Conservation (phyloP, 1,284 basidiomycete species). For the Uromyces viciae-fabae region DNA sequence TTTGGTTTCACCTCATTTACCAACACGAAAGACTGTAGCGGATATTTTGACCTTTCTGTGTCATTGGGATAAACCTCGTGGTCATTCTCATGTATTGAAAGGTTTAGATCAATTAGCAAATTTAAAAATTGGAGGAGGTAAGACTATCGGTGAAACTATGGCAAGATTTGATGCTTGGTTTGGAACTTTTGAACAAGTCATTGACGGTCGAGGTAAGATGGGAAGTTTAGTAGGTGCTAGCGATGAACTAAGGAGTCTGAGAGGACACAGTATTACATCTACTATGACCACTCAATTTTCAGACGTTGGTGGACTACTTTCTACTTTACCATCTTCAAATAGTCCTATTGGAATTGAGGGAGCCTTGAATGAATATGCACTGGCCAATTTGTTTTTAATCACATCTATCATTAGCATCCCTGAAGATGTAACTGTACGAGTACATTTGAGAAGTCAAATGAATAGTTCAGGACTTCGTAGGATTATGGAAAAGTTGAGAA, state of each 20-base stretch:
- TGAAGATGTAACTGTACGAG: conserved; percentile 73
- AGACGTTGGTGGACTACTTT: conserved; percentile 56
- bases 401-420: conserved; percentile 64
- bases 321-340: conserved; percentile 54
- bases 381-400: conserved; percentile 72
- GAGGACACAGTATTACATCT: conserved; percentile 47
- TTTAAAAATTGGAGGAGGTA: conserved; percentile 62
- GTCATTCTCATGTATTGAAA: conserved; percentile 58
- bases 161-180: conserved; percentile 84
- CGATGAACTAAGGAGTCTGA: conserved; percentile 69
- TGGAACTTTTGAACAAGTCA: conserved; percentile 70
- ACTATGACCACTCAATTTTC: conserved; percentile 43
- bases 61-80: conserved; percentile 58
- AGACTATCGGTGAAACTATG: conserved; percentile 61
- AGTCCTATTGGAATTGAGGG: conserved; percentile 63
- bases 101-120: conserved; percentile 59
- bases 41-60: conserved; percentile 68
- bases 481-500: conserved; percentile 69
- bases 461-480: conserved; percentile 75
- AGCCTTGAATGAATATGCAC: conserved; percentile 69
- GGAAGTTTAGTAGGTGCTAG: conserved; percentile 90
- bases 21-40: conserved; percentile 72
- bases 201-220: conserved; percentile 86
- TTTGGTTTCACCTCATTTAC: conserved; percentile 75
- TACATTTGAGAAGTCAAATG: conserved; percentile 83